Percentiles rank a stretch among this genome's conserved stretches.
Conservation (phyloP, 352 stramenopile genomes). For the Pythium vanterpoolii region DNA sequence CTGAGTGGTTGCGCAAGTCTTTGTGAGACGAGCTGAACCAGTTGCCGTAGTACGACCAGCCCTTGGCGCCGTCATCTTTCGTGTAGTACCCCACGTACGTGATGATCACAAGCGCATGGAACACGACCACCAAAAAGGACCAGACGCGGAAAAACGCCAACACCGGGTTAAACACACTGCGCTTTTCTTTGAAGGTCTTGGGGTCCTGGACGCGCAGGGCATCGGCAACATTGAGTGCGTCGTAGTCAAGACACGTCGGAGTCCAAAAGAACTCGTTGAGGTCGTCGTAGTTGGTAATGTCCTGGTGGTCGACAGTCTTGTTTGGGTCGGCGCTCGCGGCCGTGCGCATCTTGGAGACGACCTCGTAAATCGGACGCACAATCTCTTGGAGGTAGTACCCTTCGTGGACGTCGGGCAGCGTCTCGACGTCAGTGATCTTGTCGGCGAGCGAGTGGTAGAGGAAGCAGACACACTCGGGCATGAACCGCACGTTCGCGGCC, state of each 20-base stretch:
- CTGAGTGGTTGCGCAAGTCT: conserved; percentile 71
- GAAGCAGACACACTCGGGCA: conserved; percentile 89
- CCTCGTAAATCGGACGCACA: conserved; percentile 76
- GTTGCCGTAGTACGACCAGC: conserved; percentile 67
- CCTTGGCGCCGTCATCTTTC: conserved; percentile 52
- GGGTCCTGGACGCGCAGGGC: conserved; percentile 68
- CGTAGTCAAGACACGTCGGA: conserved; percentile 69
- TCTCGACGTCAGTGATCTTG: conserved; percentile 63
- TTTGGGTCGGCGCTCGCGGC: conserved; percentile 25
- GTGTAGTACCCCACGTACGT: conserved; percentile 77
- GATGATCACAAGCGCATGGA: conserved; percentile 80
- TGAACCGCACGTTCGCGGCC: conserved; percentile 81
- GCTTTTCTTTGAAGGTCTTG: conserved; percentile 86
- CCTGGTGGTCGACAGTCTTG: conserved; percentile 72
- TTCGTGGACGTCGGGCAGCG: conserved; percentile 53
- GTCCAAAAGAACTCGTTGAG: conserved; percentile 90
- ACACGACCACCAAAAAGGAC: conserved; percentile 81
- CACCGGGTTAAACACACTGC: conserved; percentile 77
- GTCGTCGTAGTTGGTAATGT: conserved; percentile 89
- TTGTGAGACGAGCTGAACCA: conserved; percentile 64
- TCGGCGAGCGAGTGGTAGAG: conserved; percentile 78
- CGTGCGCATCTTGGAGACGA: conserved; percentile 71
- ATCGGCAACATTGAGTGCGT: conserved; percentile 76
- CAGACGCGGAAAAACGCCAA: conserved; percentile 86
- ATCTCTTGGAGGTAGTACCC: conserved; percentile 69